A percentile compares a stretch with the other conserved stretches of the same genome.
Conservation (phyloP, 2,329 filamentous ascomycete genomes). For the Alternaria brassicae region DNA sequence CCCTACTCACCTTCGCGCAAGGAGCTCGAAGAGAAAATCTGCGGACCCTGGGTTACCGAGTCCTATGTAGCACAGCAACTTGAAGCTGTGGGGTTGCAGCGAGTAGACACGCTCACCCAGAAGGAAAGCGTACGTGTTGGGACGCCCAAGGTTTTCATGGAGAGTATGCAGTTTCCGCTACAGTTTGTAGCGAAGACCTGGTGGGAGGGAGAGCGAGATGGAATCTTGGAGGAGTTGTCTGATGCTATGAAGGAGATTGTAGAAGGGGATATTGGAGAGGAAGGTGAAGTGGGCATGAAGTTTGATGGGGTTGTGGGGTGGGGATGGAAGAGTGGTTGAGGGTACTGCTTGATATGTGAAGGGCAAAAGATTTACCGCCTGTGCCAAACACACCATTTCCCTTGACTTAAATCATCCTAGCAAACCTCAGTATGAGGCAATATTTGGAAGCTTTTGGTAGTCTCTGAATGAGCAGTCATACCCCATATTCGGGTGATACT, state of each 20-base stretch:
- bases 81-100: conserved; percentile 21
- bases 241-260: conserved; percentile 8
- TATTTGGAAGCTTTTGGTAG: background rate
- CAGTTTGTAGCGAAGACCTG: conserved; percentile 21
- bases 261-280: conserved; percentile 16
- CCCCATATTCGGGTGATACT: conserved; percentile 21
- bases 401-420: background rate
- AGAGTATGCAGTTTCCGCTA: conserved; percentile 29
- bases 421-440: background rate
- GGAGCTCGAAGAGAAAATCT: conserved; percentile 17
- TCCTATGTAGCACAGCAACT: conserved; percentile 23
- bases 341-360: background rate
- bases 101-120: conserved; percentile 20
- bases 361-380: background rate
- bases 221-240: conserved; percentile 13
- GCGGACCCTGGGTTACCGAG: conserved; percentile 16
- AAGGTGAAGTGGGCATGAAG: conserved; percentile 15
- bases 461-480: conserved; percentile 9
- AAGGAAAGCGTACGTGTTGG: conserved; percentile 15
- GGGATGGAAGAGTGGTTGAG: conserved; percentile 23
- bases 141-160: conserved; percentile 23
- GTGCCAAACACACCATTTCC: background rate
- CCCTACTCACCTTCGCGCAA: conserved; percentile 11
- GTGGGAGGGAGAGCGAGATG: conserved; percentile 26
- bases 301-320: conserved; percentile 25